These are phyloP conservation scores for Penicillium malachiteum DNA, from an alignment of 495 filamentous ascomycete species.

Conservation along the genomic window DNA sequence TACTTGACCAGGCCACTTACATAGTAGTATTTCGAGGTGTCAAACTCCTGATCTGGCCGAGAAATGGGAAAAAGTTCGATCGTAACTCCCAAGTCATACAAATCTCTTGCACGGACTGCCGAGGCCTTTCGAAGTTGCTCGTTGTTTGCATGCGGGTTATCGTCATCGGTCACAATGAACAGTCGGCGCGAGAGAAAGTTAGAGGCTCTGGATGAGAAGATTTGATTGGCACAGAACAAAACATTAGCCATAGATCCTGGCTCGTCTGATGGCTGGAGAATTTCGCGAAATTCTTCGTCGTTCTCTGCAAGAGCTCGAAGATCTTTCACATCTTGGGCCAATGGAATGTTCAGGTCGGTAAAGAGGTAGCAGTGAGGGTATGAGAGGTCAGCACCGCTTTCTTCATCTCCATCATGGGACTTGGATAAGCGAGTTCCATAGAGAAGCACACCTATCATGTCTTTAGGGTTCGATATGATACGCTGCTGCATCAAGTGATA, in stretches of 20 bases:
- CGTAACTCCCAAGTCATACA: slow-evolving; percentile 89
- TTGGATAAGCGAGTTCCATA: slow-evolving; percentile 88
- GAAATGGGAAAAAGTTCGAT: slow-evolving; percentile 96
- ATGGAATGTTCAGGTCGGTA: slow-evolving; percentile 83
- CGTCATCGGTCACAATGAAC: slow-evolving; percentile 95
- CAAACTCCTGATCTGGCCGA: slow-evolving; percentile 69
- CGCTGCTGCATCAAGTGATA: slow-evolving; percentile 95
- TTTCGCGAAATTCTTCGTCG: slow-evolving; percentile 57
- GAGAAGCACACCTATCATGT: slow-evolving; percentile 97
- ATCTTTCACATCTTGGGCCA: slow-evolving; percentile 79
- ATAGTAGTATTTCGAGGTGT: slow-evolving; percentile 88
- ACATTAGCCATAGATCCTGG: slow-evolving; percentile 82
- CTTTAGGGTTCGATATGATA: slow-evolving; percentile 93
- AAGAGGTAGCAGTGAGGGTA: slow-evolving; percentile 95
- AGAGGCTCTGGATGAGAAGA: slow-evolving; percentile 91
- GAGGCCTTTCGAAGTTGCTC: slow-evolving; percentile 71
- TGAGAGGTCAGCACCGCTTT: slow-evolving; percentile 56
- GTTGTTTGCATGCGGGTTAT: slow-evolving; percentile 75
- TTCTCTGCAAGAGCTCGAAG: slow-evolving; percentile 74
- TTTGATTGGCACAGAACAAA: slow-evolving; percentile 91
- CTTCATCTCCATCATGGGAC: slow-evolving; percentile 68
- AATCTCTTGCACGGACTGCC: slow-evolving; percentile 84
- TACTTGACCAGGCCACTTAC: slow-evolving; percentile 41
- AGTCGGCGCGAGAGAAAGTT: slow-evolving; percentile 90
- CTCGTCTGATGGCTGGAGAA: slow-evolving; percentile 69